A percentile compares a stretch with the other conserved stretches of the same genome.
Conservation (phyloP, 495 filamentous ascomycete genomes). For the Usnea hakonensis region DNA sequence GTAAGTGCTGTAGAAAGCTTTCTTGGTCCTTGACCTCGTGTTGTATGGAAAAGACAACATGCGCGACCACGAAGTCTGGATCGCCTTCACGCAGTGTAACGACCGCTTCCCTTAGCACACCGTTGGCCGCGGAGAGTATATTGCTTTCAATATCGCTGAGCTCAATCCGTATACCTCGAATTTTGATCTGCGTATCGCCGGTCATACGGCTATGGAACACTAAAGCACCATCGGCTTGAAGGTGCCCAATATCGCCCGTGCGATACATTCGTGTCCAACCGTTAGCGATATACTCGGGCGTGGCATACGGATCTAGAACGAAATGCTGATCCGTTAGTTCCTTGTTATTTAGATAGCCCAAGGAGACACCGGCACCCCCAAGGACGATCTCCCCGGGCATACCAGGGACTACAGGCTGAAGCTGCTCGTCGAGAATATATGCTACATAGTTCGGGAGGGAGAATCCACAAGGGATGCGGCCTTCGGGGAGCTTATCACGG, state of each 20-base stretch:
- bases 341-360: background rate
- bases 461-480: slow-evolving; percentile 12
- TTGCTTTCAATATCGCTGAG: too few species aligned
- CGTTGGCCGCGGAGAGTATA: too few species aligned
- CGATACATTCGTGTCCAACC: slow-evolving; percentile 28
- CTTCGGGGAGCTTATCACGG: background rate
- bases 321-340: background rate
- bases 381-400: slow-evolving; percentile 38
- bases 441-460: slow-evolving; percentile 23
- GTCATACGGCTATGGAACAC: slow-evolving; percentile 34
- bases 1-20: too few species aligned
- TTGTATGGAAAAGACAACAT: slow-evolving; percentile 15
- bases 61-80: too few species aligned
- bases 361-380: slow-evolving; percentile 36
- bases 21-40: slow-evolving; percentile 12
- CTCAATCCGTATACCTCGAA: slow-evolving; percentile 45
- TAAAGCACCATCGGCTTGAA: slow-evolving; percentile 33
- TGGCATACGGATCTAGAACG: slow-evolving; percentile 11
- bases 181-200: slow-evolving; percentile 43
- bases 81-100: too few species aligned
- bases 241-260: slow-evolving; percentile 35
- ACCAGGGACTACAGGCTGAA: slow-evolving; percentile 32
- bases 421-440: slow-evolving; percentile 38
- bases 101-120: too few species aligned
- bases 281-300: slow-evolving; percentile 6